These are phyloP conservation scores for Penicillium thymicola DNA, from an alignment of 2,329 filamentous ascomycete species.

Conservation along the genomic window DNA sequence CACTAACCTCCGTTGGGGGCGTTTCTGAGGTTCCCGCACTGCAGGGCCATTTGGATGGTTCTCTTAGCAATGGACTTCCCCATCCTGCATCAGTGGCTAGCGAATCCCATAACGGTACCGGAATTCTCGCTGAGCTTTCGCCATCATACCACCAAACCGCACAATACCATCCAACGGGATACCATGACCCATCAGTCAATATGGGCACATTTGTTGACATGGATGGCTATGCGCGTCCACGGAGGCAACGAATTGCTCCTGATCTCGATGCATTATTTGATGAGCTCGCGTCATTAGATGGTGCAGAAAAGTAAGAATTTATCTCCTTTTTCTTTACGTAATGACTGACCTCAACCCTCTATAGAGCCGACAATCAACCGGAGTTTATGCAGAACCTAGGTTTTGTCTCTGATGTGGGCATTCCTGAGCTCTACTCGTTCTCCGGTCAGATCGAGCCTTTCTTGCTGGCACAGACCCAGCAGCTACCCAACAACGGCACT, in stretches of 20 bases:
- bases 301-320: conserved; percentile 45
- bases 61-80: conserved; percentile 11
- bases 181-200: conserved; percentile 28
- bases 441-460: conserved; percentile 35
- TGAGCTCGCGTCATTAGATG: conserved; percentile 57
- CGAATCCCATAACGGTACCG: conserved; percentile 18
- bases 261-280: conserved; percentile 54
- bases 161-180: conserved; percentile 28
- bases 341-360: conserved; percentile 10
- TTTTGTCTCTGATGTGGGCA: conserved; percentile 36
- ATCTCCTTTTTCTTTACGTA: neutral
- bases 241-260: conserved; percentile 33
- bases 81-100: conserved; percentile 18
- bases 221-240: conserved; percentile 28
- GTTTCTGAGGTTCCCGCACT: conserved; percentile 19
- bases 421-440: conserved; percentile 37
- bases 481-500: conserved; percentile 19
- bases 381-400: conserved; percentile 42
- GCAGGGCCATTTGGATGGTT: conserved; percentile 17
- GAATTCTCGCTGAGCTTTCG: conserved; percentile 23
- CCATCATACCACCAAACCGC: conserved; percentile 21
- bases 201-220: conserved; percentile 31
- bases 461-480: conserved; percentile 31
- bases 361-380: conserved; percentile 34
- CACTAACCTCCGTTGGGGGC: conserved; percentile 24